Evolutionary conservation across 495 filamentous ascomycete species (phyloP), one percentile per base, ranked within the genome.

Genomic region (Annulohypoxylon nitens): DNA sequence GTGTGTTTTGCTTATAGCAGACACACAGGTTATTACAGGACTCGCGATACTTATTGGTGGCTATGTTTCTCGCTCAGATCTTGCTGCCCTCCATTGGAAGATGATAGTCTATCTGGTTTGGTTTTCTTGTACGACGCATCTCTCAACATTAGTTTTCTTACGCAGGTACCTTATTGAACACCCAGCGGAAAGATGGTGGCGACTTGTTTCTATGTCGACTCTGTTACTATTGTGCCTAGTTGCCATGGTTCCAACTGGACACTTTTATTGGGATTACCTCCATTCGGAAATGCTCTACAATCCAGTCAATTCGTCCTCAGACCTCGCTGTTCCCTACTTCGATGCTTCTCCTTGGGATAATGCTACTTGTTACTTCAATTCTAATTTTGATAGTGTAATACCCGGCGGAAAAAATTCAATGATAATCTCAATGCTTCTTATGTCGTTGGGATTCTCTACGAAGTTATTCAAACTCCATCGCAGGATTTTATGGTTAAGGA

Each of bases 61-160:
- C 20, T n/a, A 33, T 20, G 14, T 25, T 37, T 37, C 14, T 37
- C 12, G 30, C 2, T 18, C n/a, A 18, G 53, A n/a, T 5, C 53
- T 43, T 14, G 41, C 74, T 3, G 73, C 70, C 2, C 84, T 84
- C 41, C 78, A 86, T 55, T 85, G 79, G 79, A 77, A 78, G 26
- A 68, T 80, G 10, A 69, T 82, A 25, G 78, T 76, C 0, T 78
- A 80, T 20, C 53, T 84, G 2, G 78, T 80, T 0, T 84, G 82
- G 83, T 83, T 83, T 55, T 81, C 83, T 9, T 81, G 71, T 18
- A 53, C 82, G 4, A 83, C 81, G 0, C 80, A 83, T 60, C 57
- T 85, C 0, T 74, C 80, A 1, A 76, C 82, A 3, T 66, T 85
- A n/a, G 78, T 68, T 7, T 74, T 79, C 18, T 69, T 85, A 78